phyloP scores from a whole-genome alignment of 2,329 filamentous ascomycete genomes.

The Rhynchosporium agropyri region DNA sequence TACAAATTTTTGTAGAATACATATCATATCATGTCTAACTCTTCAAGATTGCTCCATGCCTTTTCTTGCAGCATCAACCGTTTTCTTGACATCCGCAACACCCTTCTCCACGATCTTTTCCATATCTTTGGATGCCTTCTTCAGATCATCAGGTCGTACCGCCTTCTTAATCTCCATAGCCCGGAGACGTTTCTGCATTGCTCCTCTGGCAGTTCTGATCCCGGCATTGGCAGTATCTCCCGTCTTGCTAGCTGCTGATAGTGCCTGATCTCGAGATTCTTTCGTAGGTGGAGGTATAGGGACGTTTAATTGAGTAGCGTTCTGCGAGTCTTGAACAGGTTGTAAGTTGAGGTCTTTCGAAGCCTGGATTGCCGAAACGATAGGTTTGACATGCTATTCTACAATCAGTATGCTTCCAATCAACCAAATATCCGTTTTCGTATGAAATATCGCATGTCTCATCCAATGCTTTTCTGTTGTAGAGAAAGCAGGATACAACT shows the following conservation, averaged over 20 bases:
- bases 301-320: conserved; percentile 54
- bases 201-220: conserved; percentile 41
- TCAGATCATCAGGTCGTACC: conserved; percentile 45
- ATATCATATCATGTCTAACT: conserved; percentile 5
- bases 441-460: background rate
- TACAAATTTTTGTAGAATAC: conserved; percentile 29
- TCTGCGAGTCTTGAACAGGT: conserved; percentile 50
- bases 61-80: conserved; percentile 44
- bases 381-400: conserved; percentile 55
- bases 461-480: background rate
- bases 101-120: conserved; percentile 45
- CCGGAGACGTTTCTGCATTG: conserved; percentile 44
- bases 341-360: conserved; percentile 53
- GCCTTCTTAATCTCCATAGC: conserved; percentile 42
- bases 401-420: conserved; percentile 13
- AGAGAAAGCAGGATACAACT: conserved; percentile 35
- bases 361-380: conserved; percentile 55
- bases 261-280: conserved; percentile 50
- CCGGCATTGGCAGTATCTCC: conserved; percentile 40
- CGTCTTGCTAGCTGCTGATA: conserved; percentile 39
- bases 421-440: background rate
- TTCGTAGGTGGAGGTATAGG: conserved; percentile 60
- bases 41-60: conserved; percentile 36
- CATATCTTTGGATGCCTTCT: conserved; percentile 45
- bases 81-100: conserved; percentile 42